Evolutionary conservation across 2,329 filamentous ascomycete species (phyloP).

Genomic region (Cyphellophora attinorum): DNA sequence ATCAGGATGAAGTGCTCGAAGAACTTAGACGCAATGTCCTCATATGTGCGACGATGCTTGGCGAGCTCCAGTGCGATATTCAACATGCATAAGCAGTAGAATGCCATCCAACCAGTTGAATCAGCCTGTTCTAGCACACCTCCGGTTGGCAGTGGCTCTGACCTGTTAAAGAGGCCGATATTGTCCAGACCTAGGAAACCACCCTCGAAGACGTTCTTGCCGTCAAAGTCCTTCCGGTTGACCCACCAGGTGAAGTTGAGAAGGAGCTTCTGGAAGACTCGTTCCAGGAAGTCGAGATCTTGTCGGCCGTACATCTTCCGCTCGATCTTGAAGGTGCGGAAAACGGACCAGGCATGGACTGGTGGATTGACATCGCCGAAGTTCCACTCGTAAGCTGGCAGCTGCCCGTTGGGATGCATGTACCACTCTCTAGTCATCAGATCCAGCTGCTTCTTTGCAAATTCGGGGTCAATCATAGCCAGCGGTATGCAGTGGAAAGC

Average conservation of each 20-base stretch:
- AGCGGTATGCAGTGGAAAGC: constrained; percentile 94
- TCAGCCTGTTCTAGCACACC: constrained; percentile 92
- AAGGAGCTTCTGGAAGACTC: constrained; percentile 90
- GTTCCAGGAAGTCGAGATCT: constrained; percentile 89
- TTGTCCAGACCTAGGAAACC: constrained; percentile 94
- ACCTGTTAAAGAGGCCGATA: constrained; percentile 94
- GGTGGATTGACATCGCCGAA: constrained; percentile 96
- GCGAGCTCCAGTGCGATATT: constrained; percentile 93
- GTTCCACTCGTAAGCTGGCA: constrained; percentile 94
- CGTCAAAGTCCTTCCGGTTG: constrained; percentile 86
- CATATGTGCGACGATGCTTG: constrained; percentile 89
- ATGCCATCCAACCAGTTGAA: constrained; percentile 98
- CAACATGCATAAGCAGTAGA: constrained; percentile 92
- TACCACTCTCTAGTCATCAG: constrained; percentile 97
- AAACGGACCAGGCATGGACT: constrained; percentile 92
- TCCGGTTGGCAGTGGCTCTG: constrained; percentile 85
- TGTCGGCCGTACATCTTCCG: constrained; percentile 93
- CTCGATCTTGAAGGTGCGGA: constrained; percentile 96
- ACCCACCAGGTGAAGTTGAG: constrained; percentile 99
- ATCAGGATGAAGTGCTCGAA: constrained; percentile 98
- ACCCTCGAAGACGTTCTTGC: constrained; percentile 95
- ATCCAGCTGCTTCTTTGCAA: constrained; percentile 96
- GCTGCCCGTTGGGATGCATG: constrained; percentile 92
- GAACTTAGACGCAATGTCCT: constrained; percentile 95
- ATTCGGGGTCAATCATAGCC: constrained; percentile 95